Evolutionary conservation across 306 rosid species (phyloP).

Genomic region (Cucurbita pepo): DNA sequence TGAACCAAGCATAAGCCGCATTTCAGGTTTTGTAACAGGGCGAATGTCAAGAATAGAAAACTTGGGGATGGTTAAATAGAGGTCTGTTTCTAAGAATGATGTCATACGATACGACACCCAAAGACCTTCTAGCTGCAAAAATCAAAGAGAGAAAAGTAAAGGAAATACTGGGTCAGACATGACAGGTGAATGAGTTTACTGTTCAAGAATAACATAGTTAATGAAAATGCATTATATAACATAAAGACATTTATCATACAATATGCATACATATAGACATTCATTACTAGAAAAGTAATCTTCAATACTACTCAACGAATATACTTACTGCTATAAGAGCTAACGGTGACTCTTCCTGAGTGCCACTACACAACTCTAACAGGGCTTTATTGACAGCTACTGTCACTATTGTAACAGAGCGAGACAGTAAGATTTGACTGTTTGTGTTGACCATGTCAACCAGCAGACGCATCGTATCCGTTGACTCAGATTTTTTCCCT

Average conservation of each 20-base stretch:
- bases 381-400: conserved; percentile 66
- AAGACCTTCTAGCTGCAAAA: conserved; percentile 80
- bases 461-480: conserved; percentile 57
- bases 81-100: conserved; percentile 72
- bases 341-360: conserved; percentile 59
- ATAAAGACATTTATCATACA: neutral
- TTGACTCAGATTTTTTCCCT: conserved; percentile 56
- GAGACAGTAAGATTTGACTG: conserved; percentile 65
- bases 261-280: neutral
- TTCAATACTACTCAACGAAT: neutral
- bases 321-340: conserved; percentile 87
- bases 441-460: conserved; percentile 86
- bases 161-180: neutral
- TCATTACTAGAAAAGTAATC: neutral
- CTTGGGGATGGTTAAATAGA: conserved; percentile 75
- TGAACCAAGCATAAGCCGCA: conserved; percentile 98
- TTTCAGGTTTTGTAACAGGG: conserved; percentile 77
- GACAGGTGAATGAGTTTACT: no score
- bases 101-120: conserved; percentile 96
- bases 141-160: neutral
- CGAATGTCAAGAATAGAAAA: conserved; percentile 77
- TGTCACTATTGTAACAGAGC: conserved; percentile 58
- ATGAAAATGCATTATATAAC: neutral
- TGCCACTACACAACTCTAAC: conserved; percentile 66
- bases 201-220: no score